These are phyloP conservation scores for Silene uniflora DNA, from an alignment of 148 eudicot genomes.

Conservation along the genomic window DNA sequence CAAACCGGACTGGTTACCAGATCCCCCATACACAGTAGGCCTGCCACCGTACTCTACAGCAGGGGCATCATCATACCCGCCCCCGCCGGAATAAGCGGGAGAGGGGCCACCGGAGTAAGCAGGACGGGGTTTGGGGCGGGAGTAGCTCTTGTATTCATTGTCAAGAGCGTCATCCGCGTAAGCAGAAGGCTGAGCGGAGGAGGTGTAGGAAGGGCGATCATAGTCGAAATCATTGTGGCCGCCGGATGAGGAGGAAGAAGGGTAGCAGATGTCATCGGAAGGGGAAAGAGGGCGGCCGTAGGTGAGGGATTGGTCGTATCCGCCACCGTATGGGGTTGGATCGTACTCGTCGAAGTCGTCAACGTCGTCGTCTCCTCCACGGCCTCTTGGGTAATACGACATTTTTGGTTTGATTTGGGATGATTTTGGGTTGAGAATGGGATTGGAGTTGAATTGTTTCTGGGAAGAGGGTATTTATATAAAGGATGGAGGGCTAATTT, in stretches of 20 bases:
- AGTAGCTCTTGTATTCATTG: slow-evolving; percentile 77
- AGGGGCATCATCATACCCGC: not conserved
- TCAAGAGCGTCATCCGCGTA: slow-evolving; percentile 60
- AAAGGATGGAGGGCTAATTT: too few species aligned
- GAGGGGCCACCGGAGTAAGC: slow-evolving; percentile 21
- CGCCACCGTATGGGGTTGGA: slow-evolving; percentile 87
- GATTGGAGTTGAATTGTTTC: too few species aligned
- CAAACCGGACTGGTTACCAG: too few species aligned
- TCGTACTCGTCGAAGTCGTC: slow-evolving; percentile 86
- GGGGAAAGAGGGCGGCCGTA: slow-evolving; percentile 83
- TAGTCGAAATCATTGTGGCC: slow-evolving; percentile 41
- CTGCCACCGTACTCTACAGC: slow-evolving; percentile 25
- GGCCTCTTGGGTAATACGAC: slow-evolving; percentile 80
- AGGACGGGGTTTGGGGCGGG: not conserved
- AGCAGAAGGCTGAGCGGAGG: slow-evolving; percentile 68
- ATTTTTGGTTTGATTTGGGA: too few species aligned
- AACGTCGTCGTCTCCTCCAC: slow-evolving; percentile 46
- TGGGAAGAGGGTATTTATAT: too few species aligned
- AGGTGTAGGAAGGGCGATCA: slow-evolving; percentile 61
- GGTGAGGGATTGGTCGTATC: slow-evolving; percentile 66
- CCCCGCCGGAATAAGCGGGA: not conserved
- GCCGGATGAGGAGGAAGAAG: slow-evolving; percentile 43
- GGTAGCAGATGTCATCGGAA: slow-evolving; percentile 71
- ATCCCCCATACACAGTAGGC: slow-evolving; percentile 14
- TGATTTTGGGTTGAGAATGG: too few species aligned